A percentile compares a stretch with the other conserved stretches of the same genome.
phyloP scores from a whole-genome alignment of 2,329 filamentous ascomycete genomes.

The Fusarium anthophilum region DNA sequence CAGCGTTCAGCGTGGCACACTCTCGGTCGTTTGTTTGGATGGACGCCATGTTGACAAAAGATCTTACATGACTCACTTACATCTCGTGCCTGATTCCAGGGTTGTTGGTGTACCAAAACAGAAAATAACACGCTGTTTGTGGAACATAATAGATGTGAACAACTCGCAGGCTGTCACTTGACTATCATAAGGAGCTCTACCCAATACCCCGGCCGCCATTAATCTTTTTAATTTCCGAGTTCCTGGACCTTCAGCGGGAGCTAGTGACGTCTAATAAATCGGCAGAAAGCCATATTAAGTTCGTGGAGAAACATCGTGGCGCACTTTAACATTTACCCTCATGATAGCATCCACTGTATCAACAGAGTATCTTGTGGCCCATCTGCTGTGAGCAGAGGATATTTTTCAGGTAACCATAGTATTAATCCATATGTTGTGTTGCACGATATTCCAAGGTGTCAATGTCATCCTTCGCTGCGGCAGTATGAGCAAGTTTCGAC shows the following conservation, averaged over 20 bases:
- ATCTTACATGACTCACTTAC: not conserved
- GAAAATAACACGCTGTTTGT: not conserved
- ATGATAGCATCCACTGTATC: not conserved
- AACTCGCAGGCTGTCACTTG: not conserved
- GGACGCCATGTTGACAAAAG: not conserved
- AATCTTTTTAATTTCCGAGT: not conserved
- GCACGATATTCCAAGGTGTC: not conserved
- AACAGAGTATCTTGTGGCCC: not conserved
- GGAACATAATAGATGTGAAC: not conserved
- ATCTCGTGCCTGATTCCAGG: not conserved
- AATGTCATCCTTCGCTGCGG: constrained; percentile 25
- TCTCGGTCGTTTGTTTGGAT: not conserved
- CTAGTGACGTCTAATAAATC: not conserved
- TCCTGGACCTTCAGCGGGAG: not conserved
- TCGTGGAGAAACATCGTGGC: constrained; percentile 5
- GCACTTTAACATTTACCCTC: not conserved
- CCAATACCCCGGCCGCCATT: not conserved
- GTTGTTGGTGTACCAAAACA: not conserved
- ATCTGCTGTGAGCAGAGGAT: not conserved
- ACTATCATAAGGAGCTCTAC: not conserved
- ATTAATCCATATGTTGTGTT: not conserved
- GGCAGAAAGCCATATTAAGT: not conserved
- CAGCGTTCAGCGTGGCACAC: not conserved
- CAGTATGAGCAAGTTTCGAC: constrained; percentile 49
- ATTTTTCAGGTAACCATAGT: accelerated